Percentiles rank a stretch among this genome's conserved stretches.
phyloP scores from a whole-genome alignment of 768 basidiomycete species.

The Gymnopilus junonius region DNA sequence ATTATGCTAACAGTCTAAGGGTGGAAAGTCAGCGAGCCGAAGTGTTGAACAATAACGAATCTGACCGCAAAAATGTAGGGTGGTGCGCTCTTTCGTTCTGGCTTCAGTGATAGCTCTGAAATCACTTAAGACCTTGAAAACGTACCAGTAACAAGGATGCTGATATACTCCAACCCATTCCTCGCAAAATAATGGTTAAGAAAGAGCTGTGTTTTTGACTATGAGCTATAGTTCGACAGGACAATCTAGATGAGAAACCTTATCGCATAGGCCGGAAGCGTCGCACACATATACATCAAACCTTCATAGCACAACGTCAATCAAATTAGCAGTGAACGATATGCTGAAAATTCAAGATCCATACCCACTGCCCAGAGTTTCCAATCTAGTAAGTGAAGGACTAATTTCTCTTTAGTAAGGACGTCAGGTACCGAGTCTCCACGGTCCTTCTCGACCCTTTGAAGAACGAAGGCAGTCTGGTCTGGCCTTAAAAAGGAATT shows the following conservation, averaged over 20 bases:
- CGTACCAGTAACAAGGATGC: conserved; percentile 47
- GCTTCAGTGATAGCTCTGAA: background rate
- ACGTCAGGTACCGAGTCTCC: conserved; percentile 53
- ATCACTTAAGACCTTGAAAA: background rate
- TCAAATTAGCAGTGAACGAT: background rate
- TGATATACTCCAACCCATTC: conserved; percentile 51
- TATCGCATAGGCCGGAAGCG: conserved; percentile 53
- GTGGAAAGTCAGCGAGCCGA: conserved; percentile 9
- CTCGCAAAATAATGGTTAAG: conserved; percentile 48
- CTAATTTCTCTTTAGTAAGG: conserved; percentile 39
- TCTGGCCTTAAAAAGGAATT: conserved; percentile 47
- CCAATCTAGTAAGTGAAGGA: conserved; percentile 48
- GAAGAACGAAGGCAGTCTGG: conserved; percentile 45
- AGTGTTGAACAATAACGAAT: conserved; percentile 4
- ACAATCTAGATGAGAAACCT: conserved; percentile 35
- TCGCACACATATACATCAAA: conserved; percentile 54
- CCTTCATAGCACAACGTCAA: conserved; percentile 27
- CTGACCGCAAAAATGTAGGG: conserved; percentile 53
- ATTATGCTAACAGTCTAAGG: conserved; percentile 42
- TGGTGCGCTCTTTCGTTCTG: conserved; percentile 45
- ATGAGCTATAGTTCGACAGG: background rate
- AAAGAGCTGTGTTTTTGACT: conserved; percentile 40
- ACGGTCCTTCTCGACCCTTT: conserved; percentile 51
- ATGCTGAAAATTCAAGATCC: background rate
- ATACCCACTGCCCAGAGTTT: conserved; percentile 51